A percentile compares a stretch with the other conserved stretches of the same genome.
These are phyloP conservation scores for Hanseniaspora guilliermondii DNA, from an alignment of 805 yeast species.

Conservation along the genomic window DNA sequence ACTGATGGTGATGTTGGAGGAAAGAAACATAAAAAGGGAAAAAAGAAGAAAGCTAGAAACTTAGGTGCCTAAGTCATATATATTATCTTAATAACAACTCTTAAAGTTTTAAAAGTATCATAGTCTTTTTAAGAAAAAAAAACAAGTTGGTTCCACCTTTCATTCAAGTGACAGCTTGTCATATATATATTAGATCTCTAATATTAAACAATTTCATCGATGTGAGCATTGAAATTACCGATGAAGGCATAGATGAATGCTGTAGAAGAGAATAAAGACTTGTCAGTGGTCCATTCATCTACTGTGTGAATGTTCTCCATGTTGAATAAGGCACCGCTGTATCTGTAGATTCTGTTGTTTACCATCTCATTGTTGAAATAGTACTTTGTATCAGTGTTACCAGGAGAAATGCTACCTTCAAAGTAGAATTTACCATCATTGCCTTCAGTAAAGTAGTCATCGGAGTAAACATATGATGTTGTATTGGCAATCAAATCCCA, in stretches of 20 bases:
- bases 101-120: no score
- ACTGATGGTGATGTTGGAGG: constrained; percentile 22
- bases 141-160: not conserved
- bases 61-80: constrained; percentile 2
- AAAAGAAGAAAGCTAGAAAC: constrained; percentile 34
- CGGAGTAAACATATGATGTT: constrained; percentile 43
- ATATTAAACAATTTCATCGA: constrained; percentile 1
- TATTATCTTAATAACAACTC: not conserved
- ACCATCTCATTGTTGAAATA: constrained; percentile 14
- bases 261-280: constrained; percentile 14
- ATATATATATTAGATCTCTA: not conserved
- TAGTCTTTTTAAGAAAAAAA: not conserved
- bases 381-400: constrained; percentile 18
- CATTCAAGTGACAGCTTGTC: not conserved
- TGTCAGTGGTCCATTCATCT: constrained; percentile 16
- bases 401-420: constrained; percentile 15
- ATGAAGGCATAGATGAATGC: constrained; percentile 17
- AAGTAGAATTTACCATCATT: constrained; percentile 11
- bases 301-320: constrained; percentile 16
- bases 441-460: constrained; percentile 24
- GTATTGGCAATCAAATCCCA: constrained; percentile 53
- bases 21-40: constrained; percentile 64
- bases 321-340: constrained; percentile 13
- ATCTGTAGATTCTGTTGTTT: constrained; percentile 16
- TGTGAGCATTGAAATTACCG: constrained; percentile 15